A percentile compares a stretch with the other conserved stretches of the same genome.
Conservation (phyloP, 768 basidiomycete species). For the Naganishia vishniacii region DNA sequence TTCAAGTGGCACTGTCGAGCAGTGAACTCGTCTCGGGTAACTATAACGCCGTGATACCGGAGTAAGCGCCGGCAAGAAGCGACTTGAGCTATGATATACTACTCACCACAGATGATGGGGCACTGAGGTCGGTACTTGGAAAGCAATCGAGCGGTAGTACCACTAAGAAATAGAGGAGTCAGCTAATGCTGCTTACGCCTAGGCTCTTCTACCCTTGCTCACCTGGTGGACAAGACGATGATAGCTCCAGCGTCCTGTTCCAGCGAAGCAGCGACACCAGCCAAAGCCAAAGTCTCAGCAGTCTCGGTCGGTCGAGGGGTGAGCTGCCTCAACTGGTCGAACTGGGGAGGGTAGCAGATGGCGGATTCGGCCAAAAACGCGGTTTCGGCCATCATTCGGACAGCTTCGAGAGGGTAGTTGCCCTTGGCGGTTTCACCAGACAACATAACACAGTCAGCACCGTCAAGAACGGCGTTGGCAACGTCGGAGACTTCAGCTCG, state of each 20-base stretch:
- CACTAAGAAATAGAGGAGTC: constrained; percentile 50
- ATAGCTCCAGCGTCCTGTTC: constrained; percentile 95
- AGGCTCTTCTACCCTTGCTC: not conserved
- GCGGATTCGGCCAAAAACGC: constrained; percentile 93
- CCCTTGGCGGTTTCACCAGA: constrained; percentile 99
- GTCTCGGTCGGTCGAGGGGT: constrained; percentile 87
- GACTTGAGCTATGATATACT: not conserved
- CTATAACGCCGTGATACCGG: constrained; percentile 50
- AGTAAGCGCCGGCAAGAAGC: not conserved
- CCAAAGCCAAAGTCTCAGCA: constrained; percentile 90
- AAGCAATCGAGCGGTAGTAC: constrained; percentile 88
- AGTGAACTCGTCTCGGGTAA: constrained; percentile 92
- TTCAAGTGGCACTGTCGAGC: constrained; percentile 94
- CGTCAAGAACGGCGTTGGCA: constrained; percentile 97
- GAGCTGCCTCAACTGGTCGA: constrained; percentile 74
- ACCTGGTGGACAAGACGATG: constrained; percentile 82
- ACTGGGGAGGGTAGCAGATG: constrained; percentile 89
- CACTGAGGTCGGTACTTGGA: constrained; percentile 92
- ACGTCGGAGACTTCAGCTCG: constrained; percentile 99
- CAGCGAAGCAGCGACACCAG: constrained; percentile 87
- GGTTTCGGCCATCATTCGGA: constrained; percentile 99
- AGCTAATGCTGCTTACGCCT: not conserved
- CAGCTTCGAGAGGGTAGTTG: constrained; percentile 88
- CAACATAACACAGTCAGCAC: constrained; percentile 98
- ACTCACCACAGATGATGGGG: constrained; percentile 87